phyloP scores from a whole-genome alignment of 2,329 filamentous ascomycete genomes.

The Xylariaceae sp. region DNA sequence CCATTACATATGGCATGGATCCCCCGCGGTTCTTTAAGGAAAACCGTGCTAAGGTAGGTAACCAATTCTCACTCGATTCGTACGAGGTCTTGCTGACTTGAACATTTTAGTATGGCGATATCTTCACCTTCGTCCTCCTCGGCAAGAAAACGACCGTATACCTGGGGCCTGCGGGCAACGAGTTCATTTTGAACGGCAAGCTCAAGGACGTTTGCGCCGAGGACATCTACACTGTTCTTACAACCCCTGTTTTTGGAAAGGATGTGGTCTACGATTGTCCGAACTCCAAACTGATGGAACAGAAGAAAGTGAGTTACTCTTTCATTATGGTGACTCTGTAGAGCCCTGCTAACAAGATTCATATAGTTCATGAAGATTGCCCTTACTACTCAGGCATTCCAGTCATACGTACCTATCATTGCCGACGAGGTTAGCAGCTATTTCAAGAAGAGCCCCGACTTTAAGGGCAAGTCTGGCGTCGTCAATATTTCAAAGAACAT shows the following conservation, averaged over 20 bases:
- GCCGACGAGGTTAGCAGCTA: constrained; percentile 75
- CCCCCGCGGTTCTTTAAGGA: constrained; percentile 85
- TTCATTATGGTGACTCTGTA: neutral
- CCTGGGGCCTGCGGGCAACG: constrained; percentile 81
- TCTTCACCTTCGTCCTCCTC: constrained; percentile 87
- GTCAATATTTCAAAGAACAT: constrained; percentile 77
- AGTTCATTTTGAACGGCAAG: constrained; percentile 92
- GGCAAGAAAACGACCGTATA: constrained; percentile 90
- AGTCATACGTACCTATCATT: constrained; percentile 79
- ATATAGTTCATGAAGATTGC: constrained; percentile 79
- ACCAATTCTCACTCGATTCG: neutral
- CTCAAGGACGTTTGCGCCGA: constrained; percentile 88
- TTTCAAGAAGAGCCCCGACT: constrained; percentile 68
- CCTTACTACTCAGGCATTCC: constrained; percentile 76
- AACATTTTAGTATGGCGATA: constrained; percentile 74
- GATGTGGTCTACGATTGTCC: constrained; percentile 92
- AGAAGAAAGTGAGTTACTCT: constrained; percentile 75
- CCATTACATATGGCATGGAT: constrained; percentile 92
- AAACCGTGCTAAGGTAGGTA: constrained; percentile 73
- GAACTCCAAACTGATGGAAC: constrained; percentile 92
- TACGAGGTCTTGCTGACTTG: constrained; percentile 23
- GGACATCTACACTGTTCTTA: constrained; percentile 84
- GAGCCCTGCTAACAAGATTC: constrained; percentile 4
- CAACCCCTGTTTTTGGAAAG: constrained; percentile 75
- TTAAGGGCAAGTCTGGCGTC: constrained; percentile 71